These are phyloP conservation scores for Ogataea philodendri DNA, from an alignment of 805 yeast genomes.

Conservation along the genomic window DNA sequence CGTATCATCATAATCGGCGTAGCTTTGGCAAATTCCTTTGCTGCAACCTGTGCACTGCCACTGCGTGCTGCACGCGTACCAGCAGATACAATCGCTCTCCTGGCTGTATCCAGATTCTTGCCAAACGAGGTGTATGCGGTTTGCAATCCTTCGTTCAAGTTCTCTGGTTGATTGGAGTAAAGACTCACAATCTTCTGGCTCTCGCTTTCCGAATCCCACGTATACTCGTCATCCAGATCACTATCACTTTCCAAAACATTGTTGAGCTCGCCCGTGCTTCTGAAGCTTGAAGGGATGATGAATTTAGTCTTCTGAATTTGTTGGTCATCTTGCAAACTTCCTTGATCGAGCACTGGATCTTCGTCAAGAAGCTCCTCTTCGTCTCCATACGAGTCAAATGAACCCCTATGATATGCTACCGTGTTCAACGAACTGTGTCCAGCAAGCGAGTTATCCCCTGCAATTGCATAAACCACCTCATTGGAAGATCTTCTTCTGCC, in stretches of 20 bases:
- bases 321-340: conserved; percentile 1
- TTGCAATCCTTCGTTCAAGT: conserved; percentile 65
- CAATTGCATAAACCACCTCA: conserved; percentile 13
- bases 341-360: conserved; percentile 28
- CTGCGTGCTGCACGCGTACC: conserved; percentile 62
- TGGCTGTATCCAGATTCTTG: conserved; percentile 63
- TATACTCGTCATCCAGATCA: conserved; percentile 27
- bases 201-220: conserved; percentile 31
- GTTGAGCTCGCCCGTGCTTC: conserved; percentile 8
- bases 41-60: conserved; percentile 64
- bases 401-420: conserved; percentile 21
- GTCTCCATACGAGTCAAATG: conserved; percentile 30
- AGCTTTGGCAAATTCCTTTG: conserved; percentile 64
- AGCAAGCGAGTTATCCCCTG: conserved; percentile 11
- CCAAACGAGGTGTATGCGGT: conserved; percentile 76
- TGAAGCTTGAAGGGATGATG: conserved; percentile 10
- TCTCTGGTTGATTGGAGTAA: conserved; percentile 81
- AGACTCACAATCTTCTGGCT: conserved; percentile 55
- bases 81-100: conserved; percentile 57
- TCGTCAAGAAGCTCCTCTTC: conserved; percentile 27
- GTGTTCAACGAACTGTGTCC: conserved; percentile 17
- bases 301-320: conserved; percentile 12
- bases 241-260: conserved; percentile 26
- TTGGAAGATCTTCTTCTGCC: conserved; percentile 13
- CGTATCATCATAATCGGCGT: conserved; percentile 79